Base-by-base conservation (phyloP, 2,329 filamentous ascomycete species). In the Pyrenochaeta sp. region DNA sequence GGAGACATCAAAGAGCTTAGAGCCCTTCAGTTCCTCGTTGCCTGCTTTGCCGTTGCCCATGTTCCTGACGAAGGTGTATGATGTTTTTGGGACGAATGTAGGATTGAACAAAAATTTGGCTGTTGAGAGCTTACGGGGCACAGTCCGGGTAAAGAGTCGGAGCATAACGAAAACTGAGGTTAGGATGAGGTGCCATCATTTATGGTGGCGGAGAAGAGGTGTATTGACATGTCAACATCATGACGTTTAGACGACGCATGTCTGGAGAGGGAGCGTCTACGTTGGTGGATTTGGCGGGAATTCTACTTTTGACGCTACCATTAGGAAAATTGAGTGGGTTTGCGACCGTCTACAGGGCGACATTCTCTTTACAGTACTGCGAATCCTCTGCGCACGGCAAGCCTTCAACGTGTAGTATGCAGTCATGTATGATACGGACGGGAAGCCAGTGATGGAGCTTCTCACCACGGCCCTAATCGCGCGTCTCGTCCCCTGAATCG, bases 1-100 rank as follows among this genome's bases (percentile, higher is more conserved):
- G 1, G 77, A 80, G 37, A 81, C 79, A 62, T 81, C 79, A 63
- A 82, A 82, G 52, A 82, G 76, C 61, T 75, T 76, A 7, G 72
- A 75, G 55, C 73, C 68, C 68, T 78, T 78, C 47, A 81, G 71
- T 52, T 80, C 67, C 43, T 78, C 73, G 50, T 78, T 80, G 50
- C 69, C 65, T 40, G 76, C 72, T 56, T 77, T 76, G 47, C 72
- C 70, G 53, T 66, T 64, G 36, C 59, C 62, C 73, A 77, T 78
- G 1, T 67, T 75, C 67, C 67, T 71, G 50, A 67, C 46, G 22
- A 72, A 59, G 13, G 63, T 61, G 42, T 67, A 66, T 4, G 59
- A 60, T 30, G 55, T 54, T 59, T 52, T 66, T 9, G 67, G 58
- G 39, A 63, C 30, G 28, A 63, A 55, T 27, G 50, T 36, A 58